Evolutionary conservation across 2,329 filamentous ascomycete species (phyloP), one percentile per base, ranked within the genome.

Genomic region (Fusarium marasasianum): DNA sequence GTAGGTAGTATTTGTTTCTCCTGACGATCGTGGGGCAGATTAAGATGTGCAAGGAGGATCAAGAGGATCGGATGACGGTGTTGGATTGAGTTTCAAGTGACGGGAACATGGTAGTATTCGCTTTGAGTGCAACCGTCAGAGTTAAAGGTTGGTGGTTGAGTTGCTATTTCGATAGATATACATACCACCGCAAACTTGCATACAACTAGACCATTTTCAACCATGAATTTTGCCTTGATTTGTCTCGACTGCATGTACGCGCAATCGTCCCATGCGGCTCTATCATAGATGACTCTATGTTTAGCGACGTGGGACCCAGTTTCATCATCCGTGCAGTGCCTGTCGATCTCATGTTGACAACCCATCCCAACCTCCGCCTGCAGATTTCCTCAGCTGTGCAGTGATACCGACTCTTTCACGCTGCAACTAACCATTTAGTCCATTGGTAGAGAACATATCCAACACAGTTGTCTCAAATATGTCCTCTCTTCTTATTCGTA

Each of bases 1-100:
- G 31, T 33, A 33, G 33, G 14, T 55, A 41, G 64, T 8, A 41
- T 48, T 33, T 33, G 57, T 24, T 31, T 73, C 71, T 74, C 71
- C 71, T 73, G 71, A 59, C 44, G 66, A 73, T 71, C 71, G 48
- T 58, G 71, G 60, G 66, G 71, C 57, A 67, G 71, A 73, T 73
- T 74, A 12, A 37, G 66, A 73, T 74, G 71, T 54, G 69, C 69
- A 55, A 57, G 31, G 53, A 45, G 53, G 35, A 47, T 29, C 51
- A 63, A 63, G 47, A 62, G 56, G 24, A 37, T 50, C 24, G 43
- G 24, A 51, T 41, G 63, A 69, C 20, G 55, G 14, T 54, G 40
- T 8, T n/a, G 40, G 29, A 57, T 24, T 45, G 29, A 26, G n/a
- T 31, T 31, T 41, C 37, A 2, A 41, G 51, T 10, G 24, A 29